Evolutionary conservation across 441 rosid genomes (phyloP), one percentile per base, ranked within the genome.

Genomic region (Raphanus hybrid): DNA sequence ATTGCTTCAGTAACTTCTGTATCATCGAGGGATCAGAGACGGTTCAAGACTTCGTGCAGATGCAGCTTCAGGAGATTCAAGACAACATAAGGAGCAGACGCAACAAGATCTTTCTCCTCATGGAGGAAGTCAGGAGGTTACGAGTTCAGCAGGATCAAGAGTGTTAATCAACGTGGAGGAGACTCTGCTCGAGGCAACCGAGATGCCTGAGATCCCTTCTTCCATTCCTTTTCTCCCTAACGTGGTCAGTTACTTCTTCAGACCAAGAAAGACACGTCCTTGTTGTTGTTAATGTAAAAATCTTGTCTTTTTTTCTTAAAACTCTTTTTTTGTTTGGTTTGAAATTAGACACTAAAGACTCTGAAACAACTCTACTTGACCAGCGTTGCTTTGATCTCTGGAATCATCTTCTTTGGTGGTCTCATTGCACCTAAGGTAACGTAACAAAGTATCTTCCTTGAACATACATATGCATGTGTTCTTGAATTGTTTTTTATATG

Each of bases 91-190:
- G 82, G 90, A 92, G 93, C 65, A 85, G 97, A 84, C 94, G 99
- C 57, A 91, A 89, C 76, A 94, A 89, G 86, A 92, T 91, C 43
- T 94, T 94, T 86, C 93, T 94, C 27, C 99, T 94, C 76, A 92
- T 94, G 99, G 99, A 94, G 83, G 99, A 94, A 97, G 90, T 92
- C 4, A 90, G 99, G 86, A 89, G 99, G 84, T 75, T 94, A 63
- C 81, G 97, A 54, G 86, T 94, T 10, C 99, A 92, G 64, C 97
- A 94, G 99, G 5, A 84, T 90, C 32, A 94, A 84, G 87, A 82
- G 77, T 16, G 81, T 76, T 67, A 83, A 70, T 83, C 12, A 64
- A 55, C 15, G 90, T 74, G 50, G 29, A 61, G n/a, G 91, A 77
- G 50, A 64, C 84, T 23, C 86, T 75, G 54, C 93, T 87, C 50